phyloP scores from a whole-genome alignment of 768 basidiomycete species.

The Floccularia luteovirens region DNA sequence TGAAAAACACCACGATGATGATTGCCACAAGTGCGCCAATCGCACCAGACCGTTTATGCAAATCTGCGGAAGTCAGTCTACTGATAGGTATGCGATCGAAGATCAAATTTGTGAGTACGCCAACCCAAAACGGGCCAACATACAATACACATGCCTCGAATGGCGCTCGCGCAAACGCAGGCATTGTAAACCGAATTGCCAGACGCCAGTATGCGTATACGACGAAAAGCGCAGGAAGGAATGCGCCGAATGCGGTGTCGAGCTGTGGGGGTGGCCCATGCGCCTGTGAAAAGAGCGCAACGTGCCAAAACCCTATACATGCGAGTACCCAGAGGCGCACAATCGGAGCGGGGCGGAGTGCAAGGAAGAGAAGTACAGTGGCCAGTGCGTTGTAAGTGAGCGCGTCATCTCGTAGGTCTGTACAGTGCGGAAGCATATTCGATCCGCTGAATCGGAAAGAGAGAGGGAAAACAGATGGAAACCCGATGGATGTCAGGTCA shows the following conservation, averaged over 20 bases:
- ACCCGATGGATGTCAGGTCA: constrained; percentile 65
- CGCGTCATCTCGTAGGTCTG: constrained; percentile 62
- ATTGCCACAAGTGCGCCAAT: constrained; percentile 64
- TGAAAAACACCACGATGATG: constrained; percentile 45
- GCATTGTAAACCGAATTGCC: constrained; percentile 68
- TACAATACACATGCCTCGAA: constrained; percentile 72
- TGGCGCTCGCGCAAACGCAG: constrained; percentile 58
- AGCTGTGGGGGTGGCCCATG: constrained; percentile 58
- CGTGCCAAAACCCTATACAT: constrained; percentile 83
- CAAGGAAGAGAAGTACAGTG: constrained; percentile 58
- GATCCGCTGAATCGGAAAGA: constrained; percentile 50
- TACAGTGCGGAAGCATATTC: constrained; percentile 51
- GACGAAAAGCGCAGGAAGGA: constrained; percentile 74
- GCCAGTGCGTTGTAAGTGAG: constrained; percentile 69
- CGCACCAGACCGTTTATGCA: constrained; percentile 58
- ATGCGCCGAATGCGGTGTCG: constrained; percentile 65
- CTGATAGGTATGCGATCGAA: constrained; percentile 68
- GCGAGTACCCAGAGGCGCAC: constrained; percentile 72
- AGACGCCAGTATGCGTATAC: constrained; percentile 75
- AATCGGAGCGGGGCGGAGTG: constrained; percentile 66
- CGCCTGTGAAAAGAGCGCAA: constrained; percentile 73
- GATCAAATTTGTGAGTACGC: constrained; percentile 68
- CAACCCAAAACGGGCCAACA: constrained; percentile 72
- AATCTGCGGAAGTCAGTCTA: constrained; percentile 64
- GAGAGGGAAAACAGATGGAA: constrained; percentile 69